Percentiles rank a stretch among this genome's conserved stretches.
phyloP scores from a whole-genome alignment of 208 protist species.

The Trypanosoma brucei region DNA sequence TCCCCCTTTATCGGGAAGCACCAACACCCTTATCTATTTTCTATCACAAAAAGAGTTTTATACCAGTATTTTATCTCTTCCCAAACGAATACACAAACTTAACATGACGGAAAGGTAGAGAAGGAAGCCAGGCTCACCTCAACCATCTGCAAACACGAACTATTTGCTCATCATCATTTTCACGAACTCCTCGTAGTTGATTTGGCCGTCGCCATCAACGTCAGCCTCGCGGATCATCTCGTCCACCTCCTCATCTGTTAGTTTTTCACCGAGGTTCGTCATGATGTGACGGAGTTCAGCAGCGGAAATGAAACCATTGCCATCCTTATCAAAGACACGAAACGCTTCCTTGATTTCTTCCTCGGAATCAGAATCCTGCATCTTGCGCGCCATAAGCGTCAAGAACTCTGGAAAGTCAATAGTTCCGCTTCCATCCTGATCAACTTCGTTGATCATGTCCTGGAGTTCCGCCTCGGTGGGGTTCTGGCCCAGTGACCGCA shows the following conservation, averaged over 20 bases:
- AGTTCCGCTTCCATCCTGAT: constrained; percentile 91
- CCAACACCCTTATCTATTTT: too few relatives aligned
- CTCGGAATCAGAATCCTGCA: constrained; percentile 89
- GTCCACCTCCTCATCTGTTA: constrained; percentile 87
- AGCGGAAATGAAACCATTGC: constrained; percentile 92
- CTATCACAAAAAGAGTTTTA: too few relatives aligned
- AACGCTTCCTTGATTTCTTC: constrained; percentile 95
- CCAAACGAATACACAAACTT: too few relatives aligned
- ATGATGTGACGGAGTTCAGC: constrained; percentile 94
- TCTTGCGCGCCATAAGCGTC: constrained; percentile 84
- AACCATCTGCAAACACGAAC: neutral
- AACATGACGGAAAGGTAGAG: too few relatives aligned
- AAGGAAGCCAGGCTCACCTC: too few relatives aligned
- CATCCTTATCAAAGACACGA: constrained; percentile 95
- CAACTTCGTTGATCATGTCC: constrained; percentile 98
- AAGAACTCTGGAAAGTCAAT: constrained; percentile 96
- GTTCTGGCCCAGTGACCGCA: constrained; percentile 98
- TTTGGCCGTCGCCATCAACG: constrained; percentile 78
- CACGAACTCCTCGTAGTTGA: constrained; percentile 81
- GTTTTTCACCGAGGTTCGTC: constrained; percentile 93
- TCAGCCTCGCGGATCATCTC: constrained; percentile 75
- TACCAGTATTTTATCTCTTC: too few relatives aligned
- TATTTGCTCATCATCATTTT: constrained; percentile 65
- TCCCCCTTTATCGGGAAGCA: too few relatives aligned
- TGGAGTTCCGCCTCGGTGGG: constrained; percentile 93